A percentile compares a stretch with the other conserved stretches of the same genome.
Conservation (phyloP, 2,329 filamentous ascomycete genomes). For the Chrysoporthe puriensis region DNA sequence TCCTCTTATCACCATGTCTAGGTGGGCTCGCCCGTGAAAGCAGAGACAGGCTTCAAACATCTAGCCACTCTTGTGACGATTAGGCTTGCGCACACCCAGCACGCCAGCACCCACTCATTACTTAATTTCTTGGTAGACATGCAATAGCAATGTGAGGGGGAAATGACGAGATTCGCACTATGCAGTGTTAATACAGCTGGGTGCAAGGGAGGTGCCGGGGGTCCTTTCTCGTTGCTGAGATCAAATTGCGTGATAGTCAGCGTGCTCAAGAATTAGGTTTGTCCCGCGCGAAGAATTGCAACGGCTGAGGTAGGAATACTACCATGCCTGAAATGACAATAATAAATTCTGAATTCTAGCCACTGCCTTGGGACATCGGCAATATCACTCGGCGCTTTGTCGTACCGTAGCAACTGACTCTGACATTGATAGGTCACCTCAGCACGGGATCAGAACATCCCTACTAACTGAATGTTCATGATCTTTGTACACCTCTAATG, state of each 20-base stretch:
- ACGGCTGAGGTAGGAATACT: neutral
- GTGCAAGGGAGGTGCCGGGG: neutral
- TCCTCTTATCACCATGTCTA: constrained; percentile 13
- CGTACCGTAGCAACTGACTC: neutral
- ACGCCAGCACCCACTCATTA: neutral
- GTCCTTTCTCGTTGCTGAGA: neutral
- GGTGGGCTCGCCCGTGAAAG: neutral
- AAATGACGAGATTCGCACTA: constrained; percentile 27
- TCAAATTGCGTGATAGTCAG: constrained; percentile 11
- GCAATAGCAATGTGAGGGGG: constrained; percentile 21
- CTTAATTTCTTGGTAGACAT: neutral
- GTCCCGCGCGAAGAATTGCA: neutral
- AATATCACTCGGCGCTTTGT: neutral
- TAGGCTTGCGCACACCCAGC: neutral
- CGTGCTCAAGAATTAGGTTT: neutral
- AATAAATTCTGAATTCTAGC: neutral
- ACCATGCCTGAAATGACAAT: neutral
- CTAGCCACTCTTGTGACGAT: neutral
- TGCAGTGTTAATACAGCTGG: constrained; percentile 1
- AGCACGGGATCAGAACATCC: neutral
- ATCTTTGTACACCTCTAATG: no score
- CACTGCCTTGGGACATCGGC: neutral
- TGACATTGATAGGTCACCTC: neutral
- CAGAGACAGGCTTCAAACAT: neutral
- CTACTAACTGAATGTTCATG: neutral